Percentiles rank a stretch among this genome's conserved stretches.
Evolutionary conservation across 2,329 filamentous ascomycete genomes (phyloP).

Genomic region (Helotiales sp.): DNA sequence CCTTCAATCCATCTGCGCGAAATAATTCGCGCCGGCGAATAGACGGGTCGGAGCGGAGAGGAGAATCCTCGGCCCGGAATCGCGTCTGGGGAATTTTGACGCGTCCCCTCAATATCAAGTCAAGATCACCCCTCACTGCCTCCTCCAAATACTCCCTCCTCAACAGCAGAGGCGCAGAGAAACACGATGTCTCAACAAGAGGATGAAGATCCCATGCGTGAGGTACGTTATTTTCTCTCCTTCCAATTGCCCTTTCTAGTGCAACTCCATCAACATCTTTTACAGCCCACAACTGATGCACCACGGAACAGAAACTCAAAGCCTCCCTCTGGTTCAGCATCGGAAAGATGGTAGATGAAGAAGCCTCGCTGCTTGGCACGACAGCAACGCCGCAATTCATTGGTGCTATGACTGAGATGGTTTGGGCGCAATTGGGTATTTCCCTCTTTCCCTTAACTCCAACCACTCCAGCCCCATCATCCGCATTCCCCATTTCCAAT

Average conservation of each 20-base stretch:
- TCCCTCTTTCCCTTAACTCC: not conserved
- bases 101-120: not conserved
- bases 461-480: not conserved
- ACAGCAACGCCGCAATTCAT: slow-evolving; percentile 95
- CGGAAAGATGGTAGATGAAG: slow-evolving; percentile 87
- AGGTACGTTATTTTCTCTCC: not conserved
- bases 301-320: slow-evolving; percentile 46
- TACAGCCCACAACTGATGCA: not conserved
- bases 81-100: not conserved
- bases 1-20: not conserved
- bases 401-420: slow-evolving; percentile 81
- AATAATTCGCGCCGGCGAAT: not conserved
- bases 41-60: not conserved
- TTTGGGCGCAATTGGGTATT: slow-evolving; percentile 84
- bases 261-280: not conserved
- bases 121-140: not conserved
- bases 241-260: not conserved
- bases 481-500: not conserved
- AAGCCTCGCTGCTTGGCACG: slow-evolving; percentile 72
- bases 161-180: not conserved
- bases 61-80: not conserved
- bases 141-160: not conserved
- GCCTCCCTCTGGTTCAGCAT: slow-evolving; percentile 83
- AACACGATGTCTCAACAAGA: slow-evolving; percentile 31
- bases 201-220: slow-evolving; percentile 20